Conservation (phyloP, 768 basidiomycete species). For the Sistotremastrum niveocremeum region DNA sequence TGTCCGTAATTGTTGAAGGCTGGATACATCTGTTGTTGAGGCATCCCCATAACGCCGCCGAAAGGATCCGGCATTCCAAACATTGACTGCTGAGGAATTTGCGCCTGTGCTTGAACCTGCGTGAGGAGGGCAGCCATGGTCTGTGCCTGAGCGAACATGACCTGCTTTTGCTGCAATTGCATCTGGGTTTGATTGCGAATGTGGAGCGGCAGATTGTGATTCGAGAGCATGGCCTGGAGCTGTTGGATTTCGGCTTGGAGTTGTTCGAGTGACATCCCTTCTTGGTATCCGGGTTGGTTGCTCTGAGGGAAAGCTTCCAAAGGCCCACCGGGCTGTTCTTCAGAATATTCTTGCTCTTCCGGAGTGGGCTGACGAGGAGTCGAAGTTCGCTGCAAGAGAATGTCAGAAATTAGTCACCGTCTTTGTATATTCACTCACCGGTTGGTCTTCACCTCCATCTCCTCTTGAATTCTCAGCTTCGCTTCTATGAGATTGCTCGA, state of each 20-base stretch:
- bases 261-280: constrained; percentile 25
- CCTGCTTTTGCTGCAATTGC: constrained; percentile 69
- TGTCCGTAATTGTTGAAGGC: constrained; percentile 3
- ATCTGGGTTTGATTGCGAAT: constrained; percentile 72
- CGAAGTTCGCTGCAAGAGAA: background rate
- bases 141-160: constrained; percentile 70
- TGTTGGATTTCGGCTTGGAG: constrained; percentile 80
- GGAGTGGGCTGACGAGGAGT: constrained; percentile 9
- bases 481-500: constrained; percentile 48
- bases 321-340: constrained; percentile 43
- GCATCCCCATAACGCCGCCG: constrained; percentile 2
- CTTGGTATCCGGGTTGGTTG: background rate
- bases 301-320: no score
- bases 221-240: constrained; percentile 66
- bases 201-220: constrained; percentile 53
- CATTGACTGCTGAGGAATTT: constrained; percentile 7
- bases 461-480: constrained; percentile 31
- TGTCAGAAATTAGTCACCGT: background rate
- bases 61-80: no score
- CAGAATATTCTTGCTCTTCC: constrained; percentile 57
- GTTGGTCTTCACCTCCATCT: constrained; percentile 9
- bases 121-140: constrained; percentile 37
- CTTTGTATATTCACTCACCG: background rate
- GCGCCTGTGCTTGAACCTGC: constrained; percentile 7
- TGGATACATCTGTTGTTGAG: background rate